Evolutionary conservation across 208 protist species (phyloP), one percentile per base, ranked within the genome.

Genomic region (Acanthamoeba pearcei): DNA sequence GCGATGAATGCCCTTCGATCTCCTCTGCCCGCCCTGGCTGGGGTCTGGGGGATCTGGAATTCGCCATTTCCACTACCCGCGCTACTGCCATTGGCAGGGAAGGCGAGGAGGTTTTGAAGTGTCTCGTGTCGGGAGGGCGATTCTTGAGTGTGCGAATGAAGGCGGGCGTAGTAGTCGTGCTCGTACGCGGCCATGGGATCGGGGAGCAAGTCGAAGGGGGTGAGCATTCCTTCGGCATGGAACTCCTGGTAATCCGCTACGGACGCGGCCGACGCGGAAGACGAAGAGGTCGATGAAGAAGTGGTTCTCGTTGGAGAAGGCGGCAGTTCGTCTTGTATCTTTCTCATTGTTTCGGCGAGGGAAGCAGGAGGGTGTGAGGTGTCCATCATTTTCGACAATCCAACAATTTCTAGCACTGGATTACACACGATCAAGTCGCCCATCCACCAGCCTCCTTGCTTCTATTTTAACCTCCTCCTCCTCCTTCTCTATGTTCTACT

Each of bases 171-270:
- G 74, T 53, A 83, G 22, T 83, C 74, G 74, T 83, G 74, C 19
- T 83, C 74, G 74, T 83, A 83, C 2, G 46, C 42, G 38, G 74
- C 74, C 22, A 51, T 6, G n/a, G 74, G 74, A n/a, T 90, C 57
- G 51, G 82, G 57, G 13, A 90, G 82, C 15, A 90, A 12, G n/a
- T 90, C 82, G 82, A 90, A 60, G 46, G 82, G 57, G n/a, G 82
- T 68, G n/a, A 90, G 82, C 82, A 90, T 90, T 6, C 82, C 82
- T n/a, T 90, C 82, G 53, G 49, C 82, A 46, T 90, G 82, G 82
- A 90, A 90, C 57, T 90, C 53, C 49, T 68, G 82, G 57, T 90
- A 90, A 46, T 90, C 82, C n/a, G 49, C 35, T 10, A 42, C 82
- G 13, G 46, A 27, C 32, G 46, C 24, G 32, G 32, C 32, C 42